A percentile compares a stretch with the other conserved stretches of the same genome.
Conservation (phyloP, 805 yeast species). For the Ogataea chonburiensis region DNA sequence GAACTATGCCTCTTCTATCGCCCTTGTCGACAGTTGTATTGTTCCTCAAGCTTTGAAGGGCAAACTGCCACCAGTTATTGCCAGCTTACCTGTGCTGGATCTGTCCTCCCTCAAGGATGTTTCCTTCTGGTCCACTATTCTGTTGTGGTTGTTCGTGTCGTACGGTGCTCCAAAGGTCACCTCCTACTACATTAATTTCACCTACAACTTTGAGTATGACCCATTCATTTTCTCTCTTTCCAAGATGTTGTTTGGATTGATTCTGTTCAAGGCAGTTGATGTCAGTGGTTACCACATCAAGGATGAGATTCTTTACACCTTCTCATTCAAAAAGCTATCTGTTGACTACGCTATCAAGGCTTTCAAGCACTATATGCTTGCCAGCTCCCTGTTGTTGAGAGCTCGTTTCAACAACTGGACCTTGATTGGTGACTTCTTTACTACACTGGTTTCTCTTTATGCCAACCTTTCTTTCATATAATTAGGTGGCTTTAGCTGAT, state of each 20-base stretch:
- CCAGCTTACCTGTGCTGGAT: constrained; percentile 36
- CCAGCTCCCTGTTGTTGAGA: constrained; percentile 40
- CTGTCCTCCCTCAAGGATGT: constrained; percentile 34
- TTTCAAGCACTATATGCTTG: constrained; percentile 24
- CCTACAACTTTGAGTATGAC: constrained; percentile 52
- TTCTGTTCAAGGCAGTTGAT: constrained; percentile 34
- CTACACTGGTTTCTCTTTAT: constrained; percentile 48
- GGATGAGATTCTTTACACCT: constrained; percentile 33
- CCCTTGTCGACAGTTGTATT: constrained; percentile 19
- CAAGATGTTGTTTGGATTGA: constrained; percentile 41
- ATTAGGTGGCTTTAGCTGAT: constrained; percentile 7
- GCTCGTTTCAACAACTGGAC: constrained; percentile 48
- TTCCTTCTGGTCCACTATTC: constrained; percentile 34
- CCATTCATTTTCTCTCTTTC: constrained; percentile 50
- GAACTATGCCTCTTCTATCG: constrained; percentile 18
- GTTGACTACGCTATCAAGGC: constrained; percentile 20
- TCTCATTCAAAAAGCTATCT: constrained; percentile 31
- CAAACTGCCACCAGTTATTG: constrained; percentile 25
- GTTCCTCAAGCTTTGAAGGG: constrained; percentile 27
- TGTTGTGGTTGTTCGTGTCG: constrained; percentile 42
- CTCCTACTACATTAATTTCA: constrained; percentile 54
- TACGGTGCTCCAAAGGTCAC: constrained; percentile 40
- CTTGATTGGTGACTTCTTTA: constrained; percentile 45
- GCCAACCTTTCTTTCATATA: constrained; percentile 38
- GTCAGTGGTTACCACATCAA: constrained; percentile 21